These are phyloP conservation scores for Acidomyces sp. DNA, from an alignment of 495 filamentous ascomycete species.

Conservation along the genomic window DNA sequence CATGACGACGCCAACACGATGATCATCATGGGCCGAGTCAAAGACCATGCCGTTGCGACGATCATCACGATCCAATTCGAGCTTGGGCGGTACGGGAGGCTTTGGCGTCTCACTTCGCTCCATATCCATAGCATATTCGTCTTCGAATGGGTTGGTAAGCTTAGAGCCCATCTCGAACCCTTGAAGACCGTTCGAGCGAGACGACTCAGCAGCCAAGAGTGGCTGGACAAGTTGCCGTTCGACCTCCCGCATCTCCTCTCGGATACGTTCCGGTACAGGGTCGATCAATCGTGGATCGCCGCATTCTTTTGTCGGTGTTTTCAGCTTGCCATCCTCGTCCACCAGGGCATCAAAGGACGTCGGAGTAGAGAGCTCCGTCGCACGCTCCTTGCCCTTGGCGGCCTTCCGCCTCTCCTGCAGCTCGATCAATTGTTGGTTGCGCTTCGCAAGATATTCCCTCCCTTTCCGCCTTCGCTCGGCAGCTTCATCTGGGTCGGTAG, in stretches of 20 bases:
- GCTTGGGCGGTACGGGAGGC: constrained; percentile 15
- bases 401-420: constrained; percentile 10
- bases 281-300: constrained; percentile 2
- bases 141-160: constrained; percentile 15
- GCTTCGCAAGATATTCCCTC: constrained; percentile 15
- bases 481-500: constrained; percentile 11
- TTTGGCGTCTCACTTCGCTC: constrained; percentile 13
- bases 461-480: constrained; percentile 17
- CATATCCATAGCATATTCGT: constrained; percentile 14
- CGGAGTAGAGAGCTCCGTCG: neutral
- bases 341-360: constrained; percentile 18
- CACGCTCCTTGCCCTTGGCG: neutral
- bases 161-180: constrained; percentile 6
- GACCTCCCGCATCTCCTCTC: constrained; percentile 9
- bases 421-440: constrained; percentile 18
- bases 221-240: constrained; percentile 4
- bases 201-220: constrained; percentile 5
- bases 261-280: constrained; percentile 1
- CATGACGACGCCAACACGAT: neutral
- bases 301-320: neutral
- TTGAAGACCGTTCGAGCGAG: neutral
- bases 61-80: constrained; percentile 3
- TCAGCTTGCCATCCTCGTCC: constrained; percentile 14
- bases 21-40: neutral
- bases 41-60: neutral